Conservation (phyloP, 768 basidiomycete species). For the Hemileccinum rubropunctum region DNA sequence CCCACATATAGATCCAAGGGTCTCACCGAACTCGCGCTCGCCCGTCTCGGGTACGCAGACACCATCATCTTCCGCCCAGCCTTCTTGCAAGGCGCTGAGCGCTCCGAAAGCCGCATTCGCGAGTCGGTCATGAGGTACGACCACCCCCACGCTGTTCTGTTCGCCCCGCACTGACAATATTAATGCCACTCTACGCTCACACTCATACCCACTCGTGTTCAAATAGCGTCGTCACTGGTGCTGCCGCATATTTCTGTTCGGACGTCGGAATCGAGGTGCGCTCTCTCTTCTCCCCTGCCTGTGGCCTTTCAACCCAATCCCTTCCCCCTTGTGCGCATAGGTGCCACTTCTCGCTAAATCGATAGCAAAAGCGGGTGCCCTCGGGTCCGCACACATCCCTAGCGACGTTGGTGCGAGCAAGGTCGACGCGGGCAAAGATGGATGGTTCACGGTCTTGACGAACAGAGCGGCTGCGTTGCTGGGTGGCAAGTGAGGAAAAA, state of each 20-base stretch:
- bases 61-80: constrained; percentile 69
- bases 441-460: constrained; percentile 50
- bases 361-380: constrained; percentile 49
- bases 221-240: constrained; percentile 36
- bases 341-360: constrained; percentile 52
- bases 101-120: constrained; percentile 36
- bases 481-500: constrained; percentile 17
- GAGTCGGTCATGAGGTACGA: constrained; percentile 47
- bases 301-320: not conserved
- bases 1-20: constrained; percentile 59
- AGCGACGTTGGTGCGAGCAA: constrained; percentile 41
- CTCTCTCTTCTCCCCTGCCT: no score
- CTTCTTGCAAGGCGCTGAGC: constrained; percentile 46
- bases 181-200: no score
- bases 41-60: constrained; percentile 65
- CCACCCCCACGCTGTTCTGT: no score
- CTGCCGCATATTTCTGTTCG: constrained; percentile 37
- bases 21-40: constrained; percentile 66
- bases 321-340: constrained; percentile 29
- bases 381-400: constrained; percentile 52
- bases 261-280: constrained; percentile 46
- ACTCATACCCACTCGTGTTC: no score
- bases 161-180: no score
- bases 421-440: constrained; percentile 31
- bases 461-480: constrained; percentile 52